Evolutionary conservation across 805 yeast species (phyloP).

Genomic region (Suhomyces sp.): DNA sequence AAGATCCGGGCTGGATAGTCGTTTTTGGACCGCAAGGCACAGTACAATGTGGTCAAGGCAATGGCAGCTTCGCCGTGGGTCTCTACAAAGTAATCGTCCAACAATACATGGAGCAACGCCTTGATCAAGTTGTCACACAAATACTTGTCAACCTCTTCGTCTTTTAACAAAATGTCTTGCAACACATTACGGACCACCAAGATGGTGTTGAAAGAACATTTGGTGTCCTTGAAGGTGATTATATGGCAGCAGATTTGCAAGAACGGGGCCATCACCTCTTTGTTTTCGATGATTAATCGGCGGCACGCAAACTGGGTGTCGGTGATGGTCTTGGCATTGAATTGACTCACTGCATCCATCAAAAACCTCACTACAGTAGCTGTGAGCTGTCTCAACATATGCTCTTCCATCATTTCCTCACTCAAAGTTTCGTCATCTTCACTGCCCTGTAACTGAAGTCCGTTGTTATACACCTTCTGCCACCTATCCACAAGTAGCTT

Average conservation of each 20-base stretch:
- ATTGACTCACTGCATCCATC: constrained; percentile 85
- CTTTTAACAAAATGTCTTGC: constrained; percentile 62
- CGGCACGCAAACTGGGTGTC: constrained; percentile 67
- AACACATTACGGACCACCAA: constrained; percentile 73
- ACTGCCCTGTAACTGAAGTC: constrained; percentile 54
- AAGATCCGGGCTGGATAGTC: constrained; percentile 64
- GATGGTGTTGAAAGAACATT: constrained; percentile 89
- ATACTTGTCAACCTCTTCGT: constrained; percentile 72
- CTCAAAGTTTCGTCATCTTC: constrained; percentile 79
- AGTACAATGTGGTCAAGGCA: constrained; percentile 75
- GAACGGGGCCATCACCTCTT: constrained; percentile 72
- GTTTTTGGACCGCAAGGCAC: constrained; percentile 66
- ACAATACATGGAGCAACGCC: constrained; percentile 62
- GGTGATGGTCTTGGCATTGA: constrained; percentile 49
- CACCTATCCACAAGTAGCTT: constrained; percentile 71
- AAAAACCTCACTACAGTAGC: constrained; percentile 85
- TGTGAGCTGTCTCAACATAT: constrained; percentile 85
- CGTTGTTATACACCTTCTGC: constrained; percentile 61
- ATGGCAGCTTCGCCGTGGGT: constrained; percentile 92
- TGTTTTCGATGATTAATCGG: constrained; percentile 59
- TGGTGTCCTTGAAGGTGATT: constrained; percentile 79
- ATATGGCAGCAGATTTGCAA: constrained; percentile 71
- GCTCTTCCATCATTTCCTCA: constrained; percentile 99
- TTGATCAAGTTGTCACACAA: constrained; percentile 65
- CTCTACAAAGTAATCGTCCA: constrained; percentile 76